phyloP scores from a whole-genome alignment of 2,329 filamentous ascomycete genomes.

The Neurospora sp. region DNA sequence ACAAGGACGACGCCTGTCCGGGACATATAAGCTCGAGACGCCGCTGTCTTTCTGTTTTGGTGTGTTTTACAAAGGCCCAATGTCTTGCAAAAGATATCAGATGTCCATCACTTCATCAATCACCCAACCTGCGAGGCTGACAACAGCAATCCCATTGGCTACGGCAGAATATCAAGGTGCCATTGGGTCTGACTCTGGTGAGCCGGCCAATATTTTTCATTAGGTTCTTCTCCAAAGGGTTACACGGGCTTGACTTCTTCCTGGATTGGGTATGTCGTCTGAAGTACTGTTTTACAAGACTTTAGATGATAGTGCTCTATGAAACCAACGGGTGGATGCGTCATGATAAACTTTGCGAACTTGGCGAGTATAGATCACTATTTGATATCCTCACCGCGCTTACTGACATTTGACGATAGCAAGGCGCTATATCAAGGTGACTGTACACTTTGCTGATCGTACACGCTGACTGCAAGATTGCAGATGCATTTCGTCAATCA shows the following conservation, averaged over 20 bases:
- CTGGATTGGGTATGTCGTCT: neutral
- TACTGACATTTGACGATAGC: neutral
- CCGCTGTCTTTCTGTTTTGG: neutral
- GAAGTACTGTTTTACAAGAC: neutral
- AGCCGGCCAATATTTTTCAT: neutral
- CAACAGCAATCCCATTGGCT: neutral
- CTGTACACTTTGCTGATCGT: neutral
- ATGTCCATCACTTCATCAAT: neutral
- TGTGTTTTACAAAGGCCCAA: neutral
- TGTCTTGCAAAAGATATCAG: neutral
- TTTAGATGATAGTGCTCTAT: neutral
- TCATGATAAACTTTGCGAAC: neutral
- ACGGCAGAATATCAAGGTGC: neutral
- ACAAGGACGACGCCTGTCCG: neutral
- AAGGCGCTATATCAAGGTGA: neutral
- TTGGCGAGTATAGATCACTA: neutral
- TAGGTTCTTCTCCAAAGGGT: neutral
- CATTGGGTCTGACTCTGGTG: neutral
- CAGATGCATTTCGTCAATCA: neutral
- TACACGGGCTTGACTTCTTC: neutral
- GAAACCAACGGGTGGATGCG: neutral
- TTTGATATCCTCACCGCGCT: neutral
- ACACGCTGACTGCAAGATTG: neutral
- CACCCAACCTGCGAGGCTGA: neutral
- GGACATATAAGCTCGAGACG: neutral